Base-by-base conservation (phyloP, 2,329 filamentous ascomycete species). In the Aspergillus novofumigatus region DNA sequence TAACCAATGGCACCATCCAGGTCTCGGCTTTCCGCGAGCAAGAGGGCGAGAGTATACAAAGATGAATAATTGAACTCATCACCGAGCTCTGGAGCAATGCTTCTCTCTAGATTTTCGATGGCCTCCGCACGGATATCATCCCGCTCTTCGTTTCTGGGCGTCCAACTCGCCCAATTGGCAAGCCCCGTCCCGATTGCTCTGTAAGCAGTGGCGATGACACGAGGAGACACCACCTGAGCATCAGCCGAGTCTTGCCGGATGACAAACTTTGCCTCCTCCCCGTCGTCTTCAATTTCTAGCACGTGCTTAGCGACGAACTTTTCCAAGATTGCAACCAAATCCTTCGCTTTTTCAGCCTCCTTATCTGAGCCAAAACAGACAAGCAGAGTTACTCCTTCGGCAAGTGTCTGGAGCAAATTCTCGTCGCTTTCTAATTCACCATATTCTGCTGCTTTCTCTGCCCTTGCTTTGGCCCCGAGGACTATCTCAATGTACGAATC, bases 401-500 rank as follows among this genome's bases (percentile, higher is more conserved):
- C 86, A 50, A 92, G 85, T 0, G 92, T 95, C 66, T 87, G 83
- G 20, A 97, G 74, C 5, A 94, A 84, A 0, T 82, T 87, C 20
- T 86, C 86, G 65, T 96, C 90, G 55, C 88, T 83, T 66, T 99
- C 94, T 28, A 97, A 80, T 63, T 91, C 84, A 2, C 90, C 87
- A 17, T 67, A 70, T n/a, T 75, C 66, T 1, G 71, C 81, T 25
- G 79, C 79, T 75, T 96, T 95, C 65, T 90, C 86, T 3, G 91
- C 86, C 44, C 92, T 84, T 21, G 91, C 90, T 75, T 93, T 96
- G 56, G 88, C 91, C 69, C 89, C 89, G 60, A 87, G 88, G 55
- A 96, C 85, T 62, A 99, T 90, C 54, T 95, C 90, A 41, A 96
- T 80, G 72, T 97, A 99, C 0, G 92, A 92, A 71, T 96, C 89